Base-by-base conservation (phyloP, 2,329 filamentous ascomycete species). In the Pochonia chlamydosporia region DNA sequence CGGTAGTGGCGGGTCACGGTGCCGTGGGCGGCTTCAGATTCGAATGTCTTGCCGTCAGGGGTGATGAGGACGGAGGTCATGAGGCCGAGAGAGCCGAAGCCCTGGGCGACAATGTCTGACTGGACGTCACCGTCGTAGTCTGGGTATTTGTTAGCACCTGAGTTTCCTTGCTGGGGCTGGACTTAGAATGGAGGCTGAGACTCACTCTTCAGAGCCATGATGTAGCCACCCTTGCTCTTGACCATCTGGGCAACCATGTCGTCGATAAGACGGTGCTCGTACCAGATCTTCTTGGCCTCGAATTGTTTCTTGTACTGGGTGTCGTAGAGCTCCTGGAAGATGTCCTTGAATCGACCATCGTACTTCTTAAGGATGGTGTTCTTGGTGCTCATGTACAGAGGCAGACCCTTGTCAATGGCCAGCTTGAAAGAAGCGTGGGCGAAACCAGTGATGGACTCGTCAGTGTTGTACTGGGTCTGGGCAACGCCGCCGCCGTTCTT, bases 191-290 rank as follows among this genome's bases (percentile, higher is more conserved):
- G 10, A 13, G 16, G 40, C 54, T 28, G 46, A 33, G 46, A 76
- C 84, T 70, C 67, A 95, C 89, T 97, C 85, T 99, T 99, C 69
- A 97, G 82, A 53, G 93, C 93, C 79, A 97, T 96, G 67, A 97
- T 82, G 73, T 93, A 96, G 54, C 93, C 93, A 59, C 93, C 93
- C 62, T 85, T 82, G 73, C 87, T 93, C 87, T 99, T 99, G 79
- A 99, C 87, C 93, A 99, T 99, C 80, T 99, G 93, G 43, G 93
- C 93, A 55, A 99, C 93, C 93, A 99, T 97, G 74, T 99, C 93
- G 73, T 99, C 93, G 64, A 99, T 97, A 58, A 99, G 79, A 63
- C 93, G 87, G 76, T 99, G 93, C 84, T 99, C 93, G 68, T 99
- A 97, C 93, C 93, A 97, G 74, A 97, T 95, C 54, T 81, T 81